Conservation (phyloP, 2,329 filamentous ascomycete genomes). For the Stemphylium lycopersici region DNA sequence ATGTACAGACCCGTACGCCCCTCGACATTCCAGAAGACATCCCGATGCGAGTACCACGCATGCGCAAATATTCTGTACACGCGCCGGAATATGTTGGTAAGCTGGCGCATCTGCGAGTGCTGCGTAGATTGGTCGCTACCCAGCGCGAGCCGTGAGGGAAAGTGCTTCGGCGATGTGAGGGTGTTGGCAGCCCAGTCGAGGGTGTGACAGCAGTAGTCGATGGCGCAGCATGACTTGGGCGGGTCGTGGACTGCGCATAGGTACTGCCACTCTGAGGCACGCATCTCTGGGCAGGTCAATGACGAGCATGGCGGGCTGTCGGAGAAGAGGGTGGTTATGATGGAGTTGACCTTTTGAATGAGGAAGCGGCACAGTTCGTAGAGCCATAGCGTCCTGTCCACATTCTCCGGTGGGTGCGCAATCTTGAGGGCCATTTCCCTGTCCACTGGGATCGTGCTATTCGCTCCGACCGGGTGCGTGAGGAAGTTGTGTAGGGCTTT, state of each 20-base stretch:
- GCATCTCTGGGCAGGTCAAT: slow-evolving; percentile 94
- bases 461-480: slow-evolving; percentile 64
- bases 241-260: slow-evolving; percentile 96
- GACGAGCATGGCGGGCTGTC: slow-evolving; percentile 89
- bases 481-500: slow-evolving; percentile 87
- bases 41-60: slow-evolving; percentile 96
- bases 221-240: slow-evolving; percentile 95
- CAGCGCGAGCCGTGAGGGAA: slow-evolving; percentile 79
- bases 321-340: slow-evolving; percentile 91
- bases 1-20: slow-evolving; percentile 89
- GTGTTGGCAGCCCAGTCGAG: slow-evolving; percentile 97
- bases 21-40: slow-evolving; percentile 95
- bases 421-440: slow-evolving; percentile 77
- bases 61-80: slow-evolving; percentile 97
- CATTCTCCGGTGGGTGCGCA: slow-evolving; percentile 77
- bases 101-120: slow-evolving; percentile 72
- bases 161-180: slow-evolving; percentile 92
- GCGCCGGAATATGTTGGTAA: slow-evolving; percentile 93
- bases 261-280: slow-evolving; percentile 98
- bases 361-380: slow-evolving; percentile 98
- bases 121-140: slow-evolving; percentile 51
- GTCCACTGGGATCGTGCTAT: slow-evolving; percentile 73
- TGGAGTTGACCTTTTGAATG: slow-evolving; percentile 89
- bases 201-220: slow-evolving; percentile 98
- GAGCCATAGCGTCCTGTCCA: slow-evolving; percentile 90